Base-by-base conservation (phyloP, 148 eudicot species). In the Rhododendron henanense region DNA sequence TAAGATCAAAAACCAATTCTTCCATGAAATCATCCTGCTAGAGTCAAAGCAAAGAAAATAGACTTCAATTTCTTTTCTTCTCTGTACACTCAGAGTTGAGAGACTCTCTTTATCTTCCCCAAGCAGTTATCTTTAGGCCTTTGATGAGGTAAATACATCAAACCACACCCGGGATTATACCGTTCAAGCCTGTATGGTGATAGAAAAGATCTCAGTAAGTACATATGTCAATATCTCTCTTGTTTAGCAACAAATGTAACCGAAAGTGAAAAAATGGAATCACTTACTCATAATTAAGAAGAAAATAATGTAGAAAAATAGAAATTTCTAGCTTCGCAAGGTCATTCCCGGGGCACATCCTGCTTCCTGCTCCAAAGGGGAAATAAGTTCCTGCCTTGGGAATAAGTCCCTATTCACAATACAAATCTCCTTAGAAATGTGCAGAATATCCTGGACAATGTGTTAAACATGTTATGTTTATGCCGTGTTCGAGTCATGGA, bases 311-410 rank as follows among this genome's bases (percentile, higher is more conserved):
- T 78, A 97, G 95, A 48, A 97, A 97, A 65, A 97, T 94, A 3
- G 96, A 74, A 77, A 94, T 93, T 86, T 97, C 99, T 18, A 97
- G 93, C 93, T 95, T 95, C 0, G 99, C 99, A 6, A 96, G 98
- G 69, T 96, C 99, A 78, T 96, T 95, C 87, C 99, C 99, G 1
- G 99, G 99, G 79, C 99, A 97, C 82, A 92, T 31, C 69, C 95
- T 90, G 86, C 92, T 90, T 85, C 99, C 99, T 31, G 91, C 93
- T 23, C 98, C 98, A 83, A 97, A 97, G 4, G 99, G 99, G 28
- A 94, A 89, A 84, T 92, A 94, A 5, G 95, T 84, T 83, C 99
- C 99, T 45, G 92, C 94, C 83, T 92, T 95, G 2, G 98, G 96
- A 79, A 88, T 88, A 25, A 89, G 85, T 53, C 87, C 90, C 99